Conservation (phyloP, 2,329 filamentous ascomycete species). For the Aspergillus brunneoviolaceus region DNA sequence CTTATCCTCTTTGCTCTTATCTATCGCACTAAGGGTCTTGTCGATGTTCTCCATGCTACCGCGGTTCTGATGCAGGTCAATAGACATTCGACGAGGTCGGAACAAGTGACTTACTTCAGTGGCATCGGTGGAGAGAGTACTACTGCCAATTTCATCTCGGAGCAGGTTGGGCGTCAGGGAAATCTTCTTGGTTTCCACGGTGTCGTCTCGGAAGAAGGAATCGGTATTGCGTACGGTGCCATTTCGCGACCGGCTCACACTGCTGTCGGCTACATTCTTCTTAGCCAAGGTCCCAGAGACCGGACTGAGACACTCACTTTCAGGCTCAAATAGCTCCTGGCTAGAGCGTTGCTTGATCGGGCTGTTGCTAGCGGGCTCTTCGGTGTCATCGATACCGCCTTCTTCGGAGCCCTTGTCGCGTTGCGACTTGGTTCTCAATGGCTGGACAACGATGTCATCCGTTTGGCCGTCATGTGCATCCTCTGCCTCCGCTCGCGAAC, state of each 20-base stretch:
- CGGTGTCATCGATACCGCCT: conserved; percentile 22
- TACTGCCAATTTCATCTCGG: conserved; percentile 66
- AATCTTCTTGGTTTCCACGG: conserved; percentile 93
- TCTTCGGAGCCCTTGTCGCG: conserved; percentile 34
- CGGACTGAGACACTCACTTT: conserved; percentile 32
- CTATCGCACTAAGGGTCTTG: conserved; percentile 62
- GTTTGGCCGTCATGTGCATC: conserved; percentile 33
- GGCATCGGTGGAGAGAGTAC: conserved; percentile 29
- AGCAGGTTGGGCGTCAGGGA: conserved; percentile 90
- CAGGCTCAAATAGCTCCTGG: conserved; percentile 63
- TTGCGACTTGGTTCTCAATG: conserved; percentile 44
- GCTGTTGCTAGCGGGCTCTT: conserved; percentile 30
- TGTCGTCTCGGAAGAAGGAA: conserved; percentile 97
- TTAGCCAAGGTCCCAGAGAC: conserved; percentile 15
- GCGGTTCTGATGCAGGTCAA: conserved; percentile 50
- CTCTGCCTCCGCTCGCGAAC: conserved; percentile 41
- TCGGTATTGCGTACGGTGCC: conserved; percentile 88
- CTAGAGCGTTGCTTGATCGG: conserved; percentile 53
- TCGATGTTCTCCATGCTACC: conserved; percentile 75
- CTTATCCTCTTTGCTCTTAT: conserved; percentile 71
- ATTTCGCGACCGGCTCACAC: conserved; percentile 65
- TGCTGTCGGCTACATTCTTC: conserved; percentile 26
- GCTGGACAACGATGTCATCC: conserved; percentile 45
- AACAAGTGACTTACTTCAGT: conserved; percentile 37
- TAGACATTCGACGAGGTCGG: neutral